These are phyloP conservation scores for Thielaviopsis euricoi DNA, from an alignment of 2,329 filamentous ascomycete species.

Conservation along the genomic window DNA sequence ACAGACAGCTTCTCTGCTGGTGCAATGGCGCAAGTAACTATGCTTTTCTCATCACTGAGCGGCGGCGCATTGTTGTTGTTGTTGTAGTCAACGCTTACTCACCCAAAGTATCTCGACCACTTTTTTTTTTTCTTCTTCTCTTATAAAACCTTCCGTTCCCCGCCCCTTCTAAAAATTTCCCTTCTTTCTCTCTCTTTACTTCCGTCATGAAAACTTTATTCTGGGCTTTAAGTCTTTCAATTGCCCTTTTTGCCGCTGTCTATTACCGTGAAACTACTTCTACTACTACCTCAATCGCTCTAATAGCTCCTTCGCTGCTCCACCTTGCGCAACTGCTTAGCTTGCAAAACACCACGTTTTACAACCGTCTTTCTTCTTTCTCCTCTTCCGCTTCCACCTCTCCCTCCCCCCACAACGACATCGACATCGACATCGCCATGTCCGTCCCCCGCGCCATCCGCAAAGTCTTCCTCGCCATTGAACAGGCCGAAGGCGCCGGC, in stretches of 20 bases:
- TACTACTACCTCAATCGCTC: background rate
- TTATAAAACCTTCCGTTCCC: conserved; percentile 2
- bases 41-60: too few species aligned
- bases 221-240: background rate
- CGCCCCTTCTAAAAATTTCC: background rate
- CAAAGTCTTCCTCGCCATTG: conserved; percentile 67
- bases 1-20: too few species aligned
- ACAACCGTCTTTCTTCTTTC: conserved; percentile 4
- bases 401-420: background rate
- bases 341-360: background rate
- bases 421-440: conserved; percentile 33
- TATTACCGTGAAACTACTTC: background rate
- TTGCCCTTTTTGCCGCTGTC: conserved; percentile 5
- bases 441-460: conserved; percentile 59
- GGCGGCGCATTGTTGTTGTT: too few species aligned
- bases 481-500: conserved; percentile 78
- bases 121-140: background rate
- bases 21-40: too few species aligned
- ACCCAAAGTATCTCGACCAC: too few species aligned
- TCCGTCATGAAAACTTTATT: conserved; percentile 4
- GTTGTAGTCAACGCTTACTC: too few species aligned
- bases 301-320: background rate
- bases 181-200: too few species aligned
- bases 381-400: conserved; percentile 6
- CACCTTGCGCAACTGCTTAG: background rate